Evolutionary conservation across 1,284 basidiomycete genomes (phyloP), one percentile per base, ranked within the genome.

Genomic region (Cutaneotrichosporon dermatis): DNA sequence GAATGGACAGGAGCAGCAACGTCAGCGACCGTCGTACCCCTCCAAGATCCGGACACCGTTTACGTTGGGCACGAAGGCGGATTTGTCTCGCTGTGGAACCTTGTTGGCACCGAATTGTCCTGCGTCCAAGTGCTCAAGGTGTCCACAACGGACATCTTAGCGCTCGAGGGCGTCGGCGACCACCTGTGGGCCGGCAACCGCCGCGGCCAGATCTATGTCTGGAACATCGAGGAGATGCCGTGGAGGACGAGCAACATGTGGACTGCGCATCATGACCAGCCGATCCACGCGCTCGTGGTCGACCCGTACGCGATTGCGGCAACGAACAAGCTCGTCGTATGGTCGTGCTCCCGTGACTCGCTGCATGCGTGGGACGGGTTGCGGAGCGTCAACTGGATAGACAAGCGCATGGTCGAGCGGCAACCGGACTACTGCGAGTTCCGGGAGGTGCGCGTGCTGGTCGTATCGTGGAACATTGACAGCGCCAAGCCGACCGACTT

Each of bases 51-150:
- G 0, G 81, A 83, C 1, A 76, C 80, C 15, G 87, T 91, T 36
- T 98, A 87, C 69, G 80, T 99, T n/a, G 92, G 90, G 0, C 95
- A 99, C 69, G 94, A 98, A 75, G 92, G 89, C 46, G 96, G 95
- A 0, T 88, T 83, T 67, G 81, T 97, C 61, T 87, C 86, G 0
- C 79, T 92, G 9, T 98, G 93, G 92, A 72, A 73, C 39, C 50
- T 51, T 1, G 25, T 8, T 2, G 65, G 66, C 4, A 57, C 62
- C 10, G 69, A 73, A 4, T 65, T 75, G 55, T 55, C 58, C 2
- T 75, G 75, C 53, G 15, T 66, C 16, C 67, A 68, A 44, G 74
- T 76, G 3, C 55, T 90, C 68, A 91, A 89, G 74, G 84, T 95
- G 40, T 85, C 86, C 2, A 80, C 83, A n/a, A 89, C 86, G 42